Percentiles rank a stretch among this genome's conserved stretches.
Conservation (phyloP, 768 basidiomycete genomes). For the Tylopilus vinaceipallidus region DNA sequence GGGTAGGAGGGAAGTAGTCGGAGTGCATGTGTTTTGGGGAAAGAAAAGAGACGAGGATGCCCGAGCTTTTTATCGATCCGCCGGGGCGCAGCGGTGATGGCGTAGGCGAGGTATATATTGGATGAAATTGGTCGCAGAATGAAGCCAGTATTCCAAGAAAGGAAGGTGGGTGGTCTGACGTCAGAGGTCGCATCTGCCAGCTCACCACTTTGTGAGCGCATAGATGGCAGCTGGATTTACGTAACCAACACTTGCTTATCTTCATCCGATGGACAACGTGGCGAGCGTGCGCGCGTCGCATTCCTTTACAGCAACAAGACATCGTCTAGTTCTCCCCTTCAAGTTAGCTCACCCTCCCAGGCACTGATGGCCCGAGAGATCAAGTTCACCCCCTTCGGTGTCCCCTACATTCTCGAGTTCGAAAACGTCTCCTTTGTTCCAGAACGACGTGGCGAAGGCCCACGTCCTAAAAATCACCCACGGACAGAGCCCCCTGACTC, state of each 20-base stretch:
- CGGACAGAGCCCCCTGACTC: background rate
- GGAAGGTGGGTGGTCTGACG: conserved; percentile 31
- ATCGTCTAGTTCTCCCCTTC: background rate
- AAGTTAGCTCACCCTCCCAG: background rate
- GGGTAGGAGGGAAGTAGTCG: conserved; percentile 31
- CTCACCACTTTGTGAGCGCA: background rate
- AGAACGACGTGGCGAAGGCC: background rate
- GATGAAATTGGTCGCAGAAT: conserved; percentile 15
- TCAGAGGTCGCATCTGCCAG: conserved; percentile 9
- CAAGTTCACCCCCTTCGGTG: conserved; percentile 30
- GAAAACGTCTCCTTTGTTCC: conserved; percentile 24
- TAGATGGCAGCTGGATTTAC: conserved; percentile 4
- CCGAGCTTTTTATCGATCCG: conserved; percentile 11
- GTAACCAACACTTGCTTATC: conserved; percentile 8
- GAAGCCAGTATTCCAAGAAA: conserved; percentile 19
- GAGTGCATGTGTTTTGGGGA: conserved; percentile 4
- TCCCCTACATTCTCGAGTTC: conserved; percentile 32
- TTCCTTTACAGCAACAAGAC: background rate
- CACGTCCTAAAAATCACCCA: background rate
- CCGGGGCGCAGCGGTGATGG: background rate
- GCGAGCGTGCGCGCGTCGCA: conserved; percentile 3
- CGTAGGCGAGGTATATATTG: conserved; percentile 19
- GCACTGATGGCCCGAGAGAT: conserved; percentile 21
- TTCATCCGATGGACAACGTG: conserved; percentile 7
- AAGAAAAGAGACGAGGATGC: no score